A percentile compares a stretch with the other conserved stretches of the same genome.
Conservation (phyloP, 2,329 filamentous ascomycete genomes). For the Penicillium psychrosexuale region DNA sequence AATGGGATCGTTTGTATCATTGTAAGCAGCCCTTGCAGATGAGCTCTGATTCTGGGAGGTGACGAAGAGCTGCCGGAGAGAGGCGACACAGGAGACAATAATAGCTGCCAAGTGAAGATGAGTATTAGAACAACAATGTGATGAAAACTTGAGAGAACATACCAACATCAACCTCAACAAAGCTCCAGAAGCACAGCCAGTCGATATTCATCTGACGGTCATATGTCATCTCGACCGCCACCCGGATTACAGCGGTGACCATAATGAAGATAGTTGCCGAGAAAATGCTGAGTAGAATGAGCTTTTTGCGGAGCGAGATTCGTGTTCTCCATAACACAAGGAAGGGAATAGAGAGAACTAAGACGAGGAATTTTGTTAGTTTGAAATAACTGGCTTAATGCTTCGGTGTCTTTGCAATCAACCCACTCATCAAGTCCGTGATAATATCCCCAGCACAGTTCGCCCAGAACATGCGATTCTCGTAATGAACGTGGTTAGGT, state of each 20-base stretch:
- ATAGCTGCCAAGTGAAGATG: conserved; percentile 4
- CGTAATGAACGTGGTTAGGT: conserved; percentile 13
- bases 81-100: conserved; percentile 16
- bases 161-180: conserved; percentile 18
- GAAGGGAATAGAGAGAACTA: conserved; percentile 19
- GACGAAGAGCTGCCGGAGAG: conserved; percentile 17
- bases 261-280: conserved; percentile 17
- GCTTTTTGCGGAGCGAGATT: conserved; percentile 13
- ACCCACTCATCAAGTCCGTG: conserved; percentile 19
- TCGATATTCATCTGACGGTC: conserved; percentile 14
- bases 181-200: conserved; percentile 22
- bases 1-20: neutral
- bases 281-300: conserved; percentile 16
- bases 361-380: too few relatives aligned
- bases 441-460: conserved; percentile 17
- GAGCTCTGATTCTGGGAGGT: conserved; percentile 6
- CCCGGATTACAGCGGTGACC: conserved; percentile 16
- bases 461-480: conserved; percentile 17
- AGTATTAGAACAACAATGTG: neutral
- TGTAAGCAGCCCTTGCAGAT: neutral
- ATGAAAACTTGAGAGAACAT: neutral
- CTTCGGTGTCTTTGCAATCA: neutral
- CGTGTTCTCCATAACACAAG: conserved; percentile 15
- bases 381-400: neutral
- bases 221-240: conserved; percentile 9